These are phyloP conservation scores for Gremmenia infestans DNA, from an alignment of 2,329 filamentous ascomycete genomes.

Conservation along the genomic window DNA sequence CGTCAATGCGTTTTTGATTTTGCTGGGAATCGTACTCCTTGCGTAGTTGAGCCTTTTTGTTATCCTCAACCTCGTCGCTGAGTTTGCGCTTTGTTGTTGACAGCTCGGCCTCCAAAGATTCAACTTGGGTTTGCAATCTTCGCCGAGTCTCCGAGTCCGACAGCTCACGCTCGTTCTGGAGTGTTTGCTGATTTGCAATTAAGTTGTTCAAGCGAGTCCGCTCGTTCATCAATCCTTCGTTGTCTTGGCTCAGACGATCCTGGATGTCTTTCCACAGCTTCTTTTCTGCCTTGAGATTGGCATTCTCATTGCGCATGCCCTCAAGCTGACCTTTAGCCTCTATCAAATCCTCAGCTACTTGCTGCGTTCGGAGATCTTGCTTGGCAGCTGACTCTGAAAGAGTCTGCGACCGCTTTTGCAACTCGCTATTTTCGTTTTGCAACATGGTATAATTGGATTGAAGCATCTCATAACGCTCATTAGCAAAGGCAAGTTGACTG, in stretches of 20 bases:
- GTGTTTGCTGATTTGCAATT: slow-evolving; percentile 76
- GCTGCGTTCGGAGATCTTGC: slow-evolving; percentile 84
- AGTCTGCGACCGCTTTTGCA: slow-evolving; percentile 75
- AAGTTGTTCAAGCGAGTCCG: slow-evolving; percentile 77
- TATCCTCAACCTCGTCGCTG: slow-evolving; percentile 75
- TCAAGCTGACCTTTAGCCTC: slow-evolving; percentile 79
- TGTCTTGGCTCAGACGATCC: slow-evolving; percentile 80
- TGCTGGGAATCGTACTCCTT: slow-evolving; percentile 90
- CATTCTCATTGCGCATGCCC: slow-evolving; percentile 82
- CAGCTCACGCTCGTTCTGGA: slow-evolving; percentile 88
- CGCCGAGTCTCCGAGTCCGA: slow-evolving; percentile 76
- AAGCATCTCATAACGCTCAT: slow-evolving; percentile 82
- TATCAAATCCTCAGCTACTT: slow-evolving; percentile 88
- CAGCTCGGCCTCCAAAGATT: slow-evolving; percentile 75
- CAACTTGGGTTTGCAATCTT: slow-evolving; percentile 71
- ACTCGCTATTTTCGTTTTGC: slow-evolving; percentile 76
- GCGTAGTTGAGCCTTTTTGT: slow-evolving; percentile 73
- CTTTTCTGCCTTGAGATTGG: slow-evolving; percentile 93
- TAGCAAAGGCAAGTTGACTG: slow-evolving; percentile 76
- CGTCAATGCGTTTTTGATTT: slow-evolving; percentile 85
- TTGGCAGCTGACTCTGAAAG: slow-evolving; percentile 81
- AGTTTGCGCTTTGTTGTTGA: slow-evolving; percentile 76
- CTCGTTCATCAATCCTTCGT: slow-evolving; percentile 78
- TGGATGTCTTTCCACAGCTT: slow-evolving; percentile 93
- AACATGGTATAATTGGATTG: slow-evolving; percentile 81